Evolutionary conservation across 192 early-diverging fungal species (phyloP), one percentile per base, ranked within the genome.

Genomic region (Gryganskiella cystojenkinii): DNA sequence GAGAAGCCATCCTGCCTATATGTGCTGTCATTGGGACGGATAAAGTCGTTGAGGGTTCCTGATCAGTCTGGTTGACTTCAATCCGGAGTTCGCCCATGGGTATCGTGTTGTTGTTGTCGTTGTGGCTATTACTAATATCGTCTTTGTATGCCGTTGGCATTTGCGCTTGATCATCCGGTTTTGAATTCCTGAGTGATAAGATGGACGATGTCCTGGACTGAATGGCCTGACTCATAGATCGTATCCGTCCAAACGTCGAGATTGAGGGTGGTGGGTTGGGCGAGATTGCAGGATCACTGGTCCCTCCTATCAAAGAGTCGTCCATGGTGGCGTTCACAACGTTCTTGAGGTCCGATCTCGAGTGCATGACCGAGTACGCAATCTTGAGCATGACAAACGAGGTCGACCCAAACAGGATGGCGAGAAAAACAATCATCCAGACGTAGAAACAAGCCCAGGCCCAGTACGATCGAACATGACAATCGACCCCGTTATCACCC

Each of bases 371-470:
- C 24, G 54, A 40, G 44, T 50, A 13, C 0, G 50, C 50, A 19
- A 78, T 78, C 31, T 50, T 64, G 25, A 55, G 3, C 53, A 78
- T 62, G 25, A 78, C 74, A 54, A 69, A 78, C 2, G 68, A 35
- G 0, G 74, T 69, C n/a, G 74, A 78, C 4, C 24, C 74, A 54
- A 78, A 64, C 31, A 78, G 46, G 20, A 60, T 69, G 17, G 24
- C 22, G 33, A 78, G 42, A 20, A 69, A 78, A 9, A 78, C 24
- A 9, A 69, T 27, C 74, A 78, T 78, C 74, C 66, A 69, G 2
- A 11, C 66, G 34, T 78, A 78, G 50, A 68, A 78, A 27, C 74
- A 69, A 6, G 58, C 20, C 66, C 67, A 78, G 0, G 74, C 74
- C 74, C 74, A 78, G 1, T 34, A 40, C 2, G 74, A 69, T 3